Base-by-base conservation (phyloP, 1,284 basidiomycete genomes). In the Lentinula novae-zelandiae region DNA sequence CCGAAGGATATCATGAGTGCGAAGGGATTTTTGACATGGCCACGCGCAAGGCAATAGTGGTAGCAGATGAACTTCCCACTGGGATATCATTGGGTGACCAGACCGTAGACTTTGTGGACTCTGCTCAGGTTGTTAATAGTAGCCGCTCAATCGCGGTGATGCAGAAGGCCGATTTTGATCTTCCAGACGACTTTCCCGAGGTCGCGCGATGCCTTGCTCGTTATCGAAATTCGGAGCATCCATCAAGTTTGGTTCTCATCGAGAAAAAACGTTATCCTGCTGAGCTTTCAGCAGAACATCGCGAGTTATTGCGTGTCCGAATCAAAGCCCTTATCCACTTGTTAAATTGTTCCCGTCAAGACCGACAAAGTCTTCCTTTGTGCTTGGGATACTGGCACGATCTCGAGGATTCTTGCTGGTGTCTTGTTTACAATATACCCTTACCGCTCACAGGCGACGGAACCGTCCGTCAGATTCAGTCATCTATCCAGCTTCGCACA, bases 341-440 rank as follows among this genome's bases (percentile, higher is more conserved):
- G 9, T 40, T 62, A 42, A 62, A 62, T 17, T 44, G 56, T 17
- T 34, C 60, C 8, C 36, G 50, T n/a, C 22, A 36, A 17, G 57
- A 58, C 40, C 36, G 48, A 13, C 36, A 40, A 10, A 53, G 36
- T 39, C 36, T 62, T 15, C 55, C 60, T 10, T 27, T 17, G 17
- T 53, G 60, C 17, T 39, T 62, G n/a, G 60, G 60, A 6, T 62
- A 62, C 22, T 62, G 60, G 60, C 42, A 51, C 38, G 60, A 62
- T 27, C 59, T 42, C 17, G 59, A 60, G 15, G 42, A 58, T 40
- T 15, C 57, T 42, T 62, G 56, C 38, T 62, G 60, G 60, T 62
- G 56, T 34, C 60, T 62, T 27, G 60, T 58, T 36, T 62, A 62
- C 22, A 38, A 13, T 8, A 17, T 40, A n/a, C 55, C 54, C 5